Conservation (phyloP, 306 rosid species). For the Vigna reflexopilosa region DNA sequence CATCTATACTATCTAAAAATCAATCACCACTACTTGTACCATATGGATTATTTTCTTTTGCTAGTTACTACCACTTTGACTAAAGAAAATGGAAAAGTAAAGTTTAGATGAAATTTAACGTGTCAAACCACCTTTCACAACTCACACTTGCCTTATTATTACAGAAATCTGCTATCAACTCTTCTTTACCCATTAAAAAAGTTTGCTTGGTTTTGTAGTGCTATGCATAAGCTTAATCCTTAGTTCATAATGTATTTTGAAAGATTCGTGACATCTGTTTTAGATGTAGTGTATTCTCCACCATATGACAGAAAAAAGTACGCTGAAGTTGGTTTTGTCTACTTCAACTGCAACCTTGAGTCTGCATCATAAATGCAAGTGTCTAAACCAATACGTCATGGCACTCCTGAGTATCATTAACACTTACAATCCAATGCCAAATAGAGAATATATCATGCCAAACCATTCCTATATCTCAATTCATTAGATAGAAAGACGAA, state of each 20-base stretch:
- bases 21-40: too few relatives aligned
- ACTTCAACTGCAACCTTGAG: not conserved
- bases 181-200: not conserved
- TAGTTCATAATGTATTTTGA: not conserved
- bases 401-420: constrained; percentile 13
- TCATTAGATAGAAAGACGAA: constrained; percentile 36
- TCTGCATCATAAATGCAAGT: not conserved
- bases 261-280: not conserved
- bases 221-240: not conserved
- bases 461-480: constrained; percentile 44
- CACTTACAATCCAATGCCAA: constrained; percentile 38
- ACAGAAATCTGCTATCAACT: too few relatives aligned
- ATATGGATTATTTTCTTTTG: too few relatives aligned
- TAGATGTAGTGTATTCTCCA: not conserved
- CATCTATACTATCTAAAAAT: too few relatives aligned
- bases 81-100: too few relatives aligned
- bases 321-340: not conserved
- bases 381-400: not conserved
- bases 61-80: too few relatives aligned
- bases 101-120: too few relatives aligned
- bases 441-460: constrained; percentile 46
- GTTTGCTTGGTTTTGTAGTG: not conserved
- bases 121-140: too few relatives aligned
- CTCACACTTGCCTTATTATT: too few relatives aligned
- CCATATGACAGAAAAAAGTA: not conserved